phyloP scores from a whole-genome alignment of 2,329 filamentous ascomycete genomes.

The Epicoccum nigrum region DNA sequence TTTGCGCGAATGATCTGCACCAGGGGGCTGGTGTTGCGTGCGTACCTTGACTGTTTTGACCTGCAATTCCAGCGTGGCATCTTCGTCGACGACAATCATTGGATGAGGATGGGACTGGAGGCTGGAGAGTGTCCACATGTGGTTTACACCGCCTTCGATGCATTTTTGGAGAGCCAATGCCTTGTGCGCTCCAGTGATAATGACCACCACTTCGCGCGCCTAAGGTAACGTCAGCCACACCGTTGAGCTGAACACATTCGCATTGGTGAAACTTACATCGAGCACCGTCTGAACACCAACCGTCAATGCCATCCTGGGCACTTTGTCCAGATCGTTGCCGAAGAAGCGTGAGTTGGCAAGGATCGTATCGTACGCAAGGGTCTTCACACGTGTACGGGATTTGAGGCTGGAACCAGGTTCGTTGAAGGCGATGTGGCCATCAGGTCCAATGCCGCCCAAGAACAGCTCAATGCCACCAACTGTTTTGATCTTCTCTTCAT shows the following conservation, averaged over 20 bases:
- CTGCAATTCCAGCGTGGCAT: constrained; percentile 60
- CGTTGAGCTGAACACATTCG: constrained; percentile 11
- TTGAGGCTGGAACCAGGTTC: constrained; percentile 81
- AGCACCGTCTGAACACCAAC: constrained; percentile 85
- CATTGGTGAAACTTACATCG: constrained; percentile 55
- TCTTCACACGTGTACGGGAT: constrained; percentile 83
- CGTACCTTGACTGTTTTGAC: constrained; percentile 49
- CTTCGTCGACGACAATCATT: constrained; percentile 83
- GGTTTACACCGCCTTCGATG: constrained; percentile 81
- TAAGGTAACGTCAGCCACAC: constrained; percentile 29
- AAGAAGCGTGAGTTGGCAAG: constrained; percentile 87
- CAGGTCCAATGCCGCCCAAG: constrained; percentile 81
- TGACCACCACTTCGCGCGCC: constrained; percentile 79
- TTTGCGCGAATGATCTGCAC: background rate
- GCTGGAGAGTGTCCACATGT: constrained; percentile 88
- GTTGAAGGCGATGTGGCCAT: constrained; percentile 91
- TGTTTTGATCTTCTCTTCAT: constrained; percentile 77
- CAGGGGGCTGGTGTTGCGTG: constrained; percentile 7
- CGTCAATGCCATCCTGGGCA: constrained; percentile 82
- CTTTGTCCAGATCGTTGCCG: constrained; percentile 71
- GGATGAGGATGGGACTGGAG: constrained; percentile 82
- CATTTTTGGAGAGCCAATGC: constrained; percentile 78
- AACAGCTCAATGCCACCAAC: constrained; percentile 85
- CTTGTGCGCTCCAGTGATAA: constrained; percentile 83
- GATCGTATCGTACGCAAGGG: constrained; percentile 84